These are phyloP conservation scores for Colletotrichum australisinense DNA, from an alignment of 2,329 filamentous ascomycete genomes.

Conservation along the genomic window DNA sequence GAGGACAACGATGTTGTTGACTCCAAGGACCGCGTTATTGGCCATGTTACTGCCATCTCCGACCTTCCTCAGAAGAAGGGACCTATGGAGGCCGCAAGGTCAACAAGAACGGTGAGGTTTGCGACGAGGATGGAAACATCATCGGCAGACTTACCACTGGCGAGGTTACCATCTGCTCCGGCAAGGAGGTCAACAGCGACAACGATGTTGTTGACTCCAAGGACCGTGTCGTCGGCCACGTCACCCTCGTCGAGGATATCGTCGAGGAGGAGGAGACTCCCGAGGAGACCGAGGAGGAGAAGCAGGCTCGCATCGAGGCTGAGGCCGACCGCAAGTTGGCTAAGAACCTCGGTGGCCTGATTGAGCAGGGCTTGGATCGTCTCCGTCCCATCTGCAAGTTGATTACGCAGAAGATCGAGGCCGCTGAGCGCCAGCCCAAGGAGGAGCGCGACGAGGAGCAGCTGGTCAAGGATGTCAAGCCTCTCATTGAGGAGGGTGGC, in stretches of 20 bases:
- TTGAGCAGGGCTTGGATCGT: slow-evolving; percentile 84
- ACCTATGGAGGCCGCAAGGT: slow-evolving; percentile 64
- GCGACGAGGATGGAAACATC: slow-evolving; percentile 68
- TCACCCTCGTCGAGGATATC: slow-evolving; percentile 73
- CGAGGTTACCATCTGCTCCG: slow-evolving; percentile 71
- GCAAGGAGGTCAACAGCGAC: slow-evolving; percentile 77
- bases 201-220: slow-evolving; percentile 79
- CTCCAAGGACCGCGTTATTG: slow-evolving; percentile 73
- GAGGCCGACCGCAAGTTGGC: slow-evolving; percentile 81
- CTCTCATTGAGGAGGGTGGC: slow-evolving; percentile 87
- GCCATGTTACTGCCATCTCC: slow-evolving; percentile 75
- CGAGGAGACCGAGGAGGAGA: slow-evolving; percentile 55
- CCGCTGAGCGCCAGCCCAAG: slow-evolving; percentile 82
- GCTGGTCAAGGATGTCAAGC: slow-evolving; percentile 86
- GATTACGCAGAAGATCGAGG: slow-evolving; percentile 87
- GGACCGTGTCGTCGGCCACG: slow-evolving; percentile 74
- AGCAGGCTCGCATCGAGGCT: slow-evolving; percentile 64
- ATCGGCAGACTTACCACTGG: slow-evolving; percentile 77
- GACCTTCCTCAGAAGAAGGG: slow-evolving; percentile 66
- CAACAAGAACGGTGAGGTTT: slow-evolving; percentile 69
- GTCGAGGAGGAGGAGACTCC: slow-evolving; percentile 59
- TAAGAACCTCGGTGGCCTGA: slow-evolving; percentile 76
- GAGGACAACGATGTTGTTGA: slow-evolving; percentile 79
- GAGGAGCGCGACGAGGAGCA: slow-evolving; percentile 92
- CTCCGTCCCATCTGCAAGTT: slow-evolving; percentile 87